Evolutionary conservation across 768 basidiomycete species (phyloP), one percentile per base, ranked within the genome.

Genomic region (Leccinellum albellum): DNA sequence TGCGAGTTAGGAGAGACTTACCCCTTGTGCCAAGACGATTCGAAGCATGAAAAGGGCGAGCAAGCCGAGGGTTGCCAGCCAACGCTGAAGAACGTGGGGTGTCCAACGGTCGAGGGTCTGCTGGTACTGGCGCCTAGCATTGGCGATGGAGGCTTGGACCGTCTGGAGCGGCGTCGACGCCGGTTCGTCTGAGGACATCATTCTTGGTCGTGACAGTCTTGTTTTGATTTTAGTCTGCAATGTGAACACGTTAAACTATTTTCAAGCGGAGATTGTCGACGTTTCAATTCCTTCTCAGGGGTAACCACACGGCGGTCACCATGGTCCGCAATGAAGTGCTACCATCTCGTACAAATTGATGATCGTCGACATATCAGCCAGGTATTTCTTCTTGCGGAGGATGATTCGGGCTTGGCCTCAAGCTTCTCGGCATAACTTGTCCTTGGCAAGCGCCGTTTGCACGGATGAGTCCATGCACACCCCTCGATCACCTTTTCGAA

Each of bases 21-120:
- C 93, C 63, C 94, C 96, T 78, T 98, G 91, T 6, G 90, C 79
- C 42, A 95, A 69, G 13, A 98, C 78, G 64, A 99, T 94, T 57
- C 96, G 81, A 53, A 98, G 72, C 66, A 89, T 76, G 70, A 99
- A 98, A 33, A 98, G 33, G 23, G 76, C 67, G 55, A 95, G 74
- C 14, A 97, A 66, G 5, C 80, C 89, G 4, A 78, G 78, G 3
- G 92, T 91, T 35, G 79, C 83, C 24, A 91, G 65, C 97, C 97
- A 99, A 57, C 97, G 84, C 65, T 95, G 82, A n/a, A 92, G 73
- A 29, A 88, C 82, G 68, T 93, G 85, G 0, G 97, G 97, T 3
- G 96, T 97, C 78, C 88, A 86, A 24, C 91, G 84, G 79, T 99
- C 97, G n/a, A 98, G 81, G 24, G 83, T 72, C 68, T 88, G 86